Conservation (phyloP, 2,329 filamentous ascomycete genomes). For the Sporothrix pallida region DNA sequence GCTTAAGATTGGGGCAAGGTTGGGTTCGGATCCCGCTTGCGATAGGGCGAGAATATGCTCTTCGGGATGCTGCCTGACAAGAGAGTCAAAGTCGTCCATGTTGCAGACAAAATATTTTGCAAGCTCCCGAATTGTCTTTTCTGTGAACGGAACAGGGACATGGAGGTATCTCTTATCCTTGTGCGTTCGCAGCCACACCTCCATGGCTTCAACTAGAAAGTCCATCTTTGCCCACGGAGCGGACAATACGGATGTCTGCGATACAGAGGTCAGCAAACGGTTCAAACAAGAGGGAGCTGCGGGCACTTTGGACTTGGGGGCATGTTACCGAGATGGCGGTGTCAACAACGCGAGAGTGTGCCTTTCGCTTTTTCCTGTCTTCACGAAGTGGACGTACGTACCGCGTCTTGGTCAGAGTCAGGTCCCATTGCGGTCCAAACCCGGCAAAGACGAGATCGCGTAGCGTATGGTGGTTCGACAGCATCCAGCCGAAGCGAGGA, state of each 20-base stretch:
- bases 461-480: conserved; percentile 50
- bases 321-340: conserved; percentile 15
- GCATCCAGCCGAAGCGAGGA: conserved; percentile 52
- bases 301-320: neutral
- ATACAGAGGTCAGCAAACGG: neutral
- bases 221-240: conserved; percentile 35
- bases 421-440: conserved; percentile 51
- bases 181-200: conserved; percentile 34
- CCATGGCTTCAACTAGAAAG: conserved; percentile 37
- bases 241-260: conserved; percentile 28
- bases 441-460: conserved; percentile 46
- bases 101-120: conserved; percentile 6
- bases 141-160: neutral
- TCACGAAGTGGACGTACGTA: neutral
- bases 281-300: neutral
- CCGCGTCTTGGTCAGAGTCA: conserved; percentile 12
- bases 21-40: too few species aligned
- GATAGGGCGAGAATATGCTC: neutral
- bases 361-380: neutral
- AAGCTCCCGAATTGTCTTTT: neutral
- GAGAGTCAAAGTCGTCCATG: neutral
- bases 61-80: neutral
- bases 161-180: neutral
- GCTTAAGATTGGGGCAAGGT: too few species aligned
- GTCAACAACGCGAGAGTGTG: neutral